Percentiles rank a stretch among this genome's conserved stretches.
phyloP scores from a whole-genome alignment of 2,329 filamentous ascomycete species.

The Monilinia vaccinii-corymbosi region DNA sequence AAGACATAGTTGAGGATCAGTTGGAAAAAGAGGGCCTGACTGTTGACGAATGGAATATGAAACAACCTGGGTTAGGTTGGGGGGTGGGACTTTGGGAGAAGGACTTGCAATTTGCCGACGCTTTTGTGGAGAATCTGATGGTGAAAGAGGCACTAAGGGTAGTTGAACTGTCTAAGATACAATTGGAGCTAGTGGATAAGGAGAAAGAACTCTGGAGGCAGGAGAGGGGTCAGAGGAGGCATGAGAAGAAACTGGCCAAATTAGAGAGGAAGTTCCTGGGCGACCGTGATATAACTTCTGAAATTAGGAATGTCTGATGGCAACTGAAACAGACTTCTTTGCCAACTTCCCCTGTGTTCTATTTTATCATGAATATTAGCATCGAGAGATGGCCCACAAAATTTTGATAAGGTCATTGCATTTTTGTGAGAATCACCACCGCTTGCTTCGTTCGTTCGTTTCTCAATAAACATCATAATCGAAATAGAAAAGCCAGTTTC shows the following conservation, averaged over 20 bases:
- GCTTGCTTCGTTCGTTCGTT: slow-evolving; percentile 10
- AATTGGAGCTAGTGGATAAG: slow-evolving; percentile 34
- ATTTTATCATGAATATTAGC: neutral
- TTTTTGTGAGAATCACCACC: slow-evolving; percentile 3
- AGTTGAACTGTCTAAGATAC: slow-evolving; percentile 23
- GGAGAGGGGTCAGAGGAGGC: slow-evolving; percentile 26
- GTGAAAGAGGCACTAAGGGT: slow-evolving; percentile 31
- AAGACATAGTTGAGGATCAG: slow-evolving; percentile 22
- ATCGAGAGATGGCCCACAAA: neutral
- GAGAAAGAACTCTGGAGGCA: slow-evolving; percentile 36
- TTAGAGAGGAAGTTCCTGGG: slow-evolving; percentile 5
- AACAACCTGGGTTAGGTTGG: slow-evolving; percentile 7
- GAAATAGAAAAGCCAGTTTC: slow-evolving; percentile 21
- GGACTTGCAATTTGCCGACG: neutral
- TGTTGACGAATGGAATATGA: slow-evolving; percentile 2
- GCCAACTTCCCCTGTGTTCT: neutral
- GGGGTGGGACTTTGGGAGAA: slow-evolving; percentile 5
- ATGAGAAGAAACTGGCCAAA: slow-evolving; percentile 13
- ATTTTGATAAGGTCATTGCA: neutral
- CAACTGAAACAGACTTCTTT: neutral
- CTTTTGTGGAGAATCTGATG: slow-evolving; percentile 20
- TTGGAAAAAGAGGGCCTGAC: slow-evolving; percentile 6
- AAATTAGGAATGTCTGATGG: neutral
- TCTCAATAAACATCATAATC: slow-evolving; percentile 16
- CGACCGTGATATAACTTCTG: neutral